These are phyloP conservation scores for Pyrenochaeta sp. DNA, from an alignment of 2,329 filamentous ascomycete genomes.

Conservation along the genomic window DNA sequence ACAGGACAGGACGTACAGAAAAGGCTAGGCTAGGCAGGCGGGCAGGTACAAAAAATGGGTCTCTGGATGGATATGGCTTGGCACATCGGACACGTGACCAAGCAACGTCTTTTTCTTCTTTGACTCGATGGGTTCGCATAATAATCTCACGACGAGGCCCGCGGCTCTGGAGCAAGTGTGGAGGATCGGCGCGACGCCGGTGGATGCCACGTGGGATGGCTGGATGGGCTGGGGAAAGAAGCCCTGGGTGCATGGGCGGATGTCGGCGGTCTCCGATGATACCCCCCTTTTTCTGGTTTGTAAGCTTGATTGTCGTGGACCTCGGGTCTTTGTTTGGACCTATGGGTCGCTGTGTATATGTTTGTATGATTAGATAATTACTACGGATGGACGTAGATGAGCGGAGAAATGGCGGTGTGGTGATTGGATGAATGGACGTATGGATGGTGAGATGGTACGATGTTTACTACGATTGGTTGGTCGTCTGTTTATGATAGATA, in stretches of 20 bases:
- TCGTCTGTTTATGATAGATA: no score
- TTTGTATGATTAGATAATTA: constrained; percentile 1
- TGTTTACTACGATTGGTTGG: no score
- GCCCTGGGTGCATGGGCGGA: no score
- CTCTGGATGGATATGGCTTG: neutral
- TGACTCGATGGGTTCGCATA: constrained; percentile 7
- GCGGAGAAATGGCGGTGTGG: no score
- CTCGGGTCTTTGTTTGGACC: neutral
- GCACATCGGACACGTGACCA: neutral
- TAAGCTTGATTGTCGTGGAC: neutral
- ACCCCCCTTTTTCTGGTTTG: neutral
- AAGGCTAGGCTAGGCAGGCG: no score
- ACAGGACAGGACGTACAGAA: no score
- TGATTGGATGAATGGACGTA: no score
- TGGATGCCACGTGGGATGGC: neutral
- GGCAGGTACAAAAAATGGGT: no score
- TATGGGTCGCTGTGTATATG: no score
- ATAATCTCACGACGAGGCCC: neutral
- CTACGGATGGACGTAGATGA: neutral
- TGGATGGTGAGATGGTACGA: no score
- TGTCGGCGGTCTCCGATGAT: constrained; percentile 6
- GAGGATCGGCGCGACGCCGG: no score
- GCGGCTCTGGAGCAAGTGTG: neutral
- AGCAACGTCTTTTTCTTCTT: neutral
- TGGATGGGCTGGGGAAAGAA: neutral